These are phyloP conservation scores for Mycena pura DNA, from an alignment of 768 basidiomycete genomes.

Conservation along the genomic window DNA sequence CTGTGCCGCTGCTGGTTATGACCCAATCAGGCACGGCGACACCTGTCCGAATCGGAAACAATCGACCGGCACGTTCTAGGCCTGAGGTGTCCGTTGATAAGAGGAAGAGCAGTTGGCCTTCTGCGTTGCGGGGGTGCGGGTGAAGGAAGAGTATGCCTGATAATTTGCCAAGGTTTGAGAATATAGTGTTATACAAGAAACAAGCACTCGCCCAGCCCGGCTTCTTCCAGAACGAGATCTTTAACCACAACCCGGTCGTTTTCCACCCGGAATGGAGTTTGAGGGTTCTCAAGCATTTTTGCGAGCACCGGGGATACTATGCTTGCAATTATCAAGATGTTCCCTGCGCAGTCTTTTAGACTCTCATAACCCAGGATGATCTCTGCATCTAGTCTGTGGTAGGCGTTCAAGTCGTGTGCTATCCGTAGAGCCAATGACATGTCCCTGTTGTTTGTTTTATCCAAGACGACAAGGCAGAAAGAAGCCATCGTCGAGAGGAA, in stretches of 20 bases:
- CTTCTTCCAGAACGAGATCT: conserved; percentile 33
- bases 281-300: conserved; percentile 37
- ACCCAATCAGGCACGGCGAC: conserved; percentile 82
- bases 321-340: conserved; percentile 65
- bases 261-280: conserved; percentile 41
- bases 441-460: conserved; percentile 38
- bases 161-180: conserved; percentile 24
- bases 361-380: conserved; percentile 57
- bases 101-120: conserved; percentile 57
- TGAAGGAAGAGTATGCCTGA: conserved; percentile 68
- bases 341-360: conserved; percentile 41
- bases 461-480: conserved; percentile 62
- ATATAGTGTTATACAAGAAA: conserved; percentile 21
- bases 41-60: conserved; percentile 90
- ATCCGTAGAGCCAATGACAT: conserved; percentile 67
- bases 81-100: conserved; percentile 61
- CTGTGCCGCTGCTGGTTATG: conserved; percentile 59
- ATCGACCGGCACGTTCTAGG: conserved; percentile 69
- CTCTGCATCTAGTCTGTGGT: conserved; percentile 73
- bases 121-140: conserved; percentile 58
- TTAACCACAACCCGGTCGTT: conserved; percentile 36
- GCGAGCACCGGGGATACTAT: conserved; percentile 41
- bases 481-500: conserved; percentile 63
- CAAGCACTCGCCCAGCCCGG: conserved; percentile 38
- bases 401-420: conserved; percentile 69